These are phyloP conservation scores for Ustilago trichophora DNA, from an alignment of 1,284 basidiomycete genomes.

Conservation along the genomic window DNA sequence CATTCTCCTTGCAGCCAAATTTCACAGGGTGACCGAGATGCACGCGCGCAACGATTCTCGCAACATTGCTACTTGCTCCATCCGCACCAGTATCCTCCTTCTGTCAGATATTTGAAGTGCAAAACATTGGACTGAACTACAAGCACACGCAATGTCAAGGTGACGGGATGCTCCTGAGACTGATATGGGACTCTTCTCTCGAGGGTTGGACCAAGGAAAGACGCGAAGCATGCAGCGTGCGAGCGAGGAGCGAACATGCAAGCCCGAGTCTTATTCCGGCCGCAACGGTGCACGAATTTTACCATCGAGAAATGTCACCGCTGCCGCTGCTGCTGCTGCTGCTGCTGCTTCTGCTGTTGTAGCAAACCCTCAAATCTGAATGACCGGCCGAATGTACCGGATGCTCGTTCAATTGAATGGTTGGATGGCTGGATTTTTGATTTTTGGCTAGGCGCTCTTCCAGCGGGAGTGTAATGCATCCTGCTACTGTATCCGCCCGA, in stretches of 20 bases:
- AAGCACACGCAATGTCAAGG: no score
- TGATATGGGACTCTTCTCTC: not conserved
- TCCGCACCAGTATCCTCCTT: no score
- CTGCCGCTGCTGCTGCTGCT: conserved; percentile 27
- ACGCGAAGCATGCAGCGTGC: conserved; percentile 3
- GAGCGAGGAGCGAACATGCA: not conserved
- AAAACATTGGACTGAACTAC: no score
- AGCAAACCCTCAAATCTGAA: no score
- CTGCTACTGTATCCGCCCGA: conserved; percentile 13
- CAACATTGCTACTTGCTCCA: no score
- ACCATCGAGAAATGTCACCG: conserved; percentile 6
- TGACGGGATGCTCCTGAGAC: no score
- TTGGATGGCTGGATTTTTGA: no score
- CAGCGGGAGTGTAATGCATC: no score
- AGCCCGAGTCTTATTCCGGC: conserved; percentile 34
- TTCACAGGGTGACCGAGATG: not conserved
- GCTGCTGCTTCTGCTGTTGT: no score
- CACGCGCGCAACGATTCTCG: conserved; percentile 1
- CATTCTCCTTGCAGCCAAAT: conserved; percentile 3
- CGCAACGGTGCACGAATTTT: conserved; percentile 19
- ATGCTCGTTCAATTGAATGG: not conserved
- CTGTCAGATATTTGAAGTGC: no score
- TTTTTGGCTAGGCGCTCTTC: no score
- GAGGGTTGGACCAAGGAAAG: not conserved
- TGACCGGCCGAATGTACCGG: conserved; percentile 4